Base-by-base conservation (phyloP, 257 asterid genomes). In the Solanum paucissectum region DNA sequence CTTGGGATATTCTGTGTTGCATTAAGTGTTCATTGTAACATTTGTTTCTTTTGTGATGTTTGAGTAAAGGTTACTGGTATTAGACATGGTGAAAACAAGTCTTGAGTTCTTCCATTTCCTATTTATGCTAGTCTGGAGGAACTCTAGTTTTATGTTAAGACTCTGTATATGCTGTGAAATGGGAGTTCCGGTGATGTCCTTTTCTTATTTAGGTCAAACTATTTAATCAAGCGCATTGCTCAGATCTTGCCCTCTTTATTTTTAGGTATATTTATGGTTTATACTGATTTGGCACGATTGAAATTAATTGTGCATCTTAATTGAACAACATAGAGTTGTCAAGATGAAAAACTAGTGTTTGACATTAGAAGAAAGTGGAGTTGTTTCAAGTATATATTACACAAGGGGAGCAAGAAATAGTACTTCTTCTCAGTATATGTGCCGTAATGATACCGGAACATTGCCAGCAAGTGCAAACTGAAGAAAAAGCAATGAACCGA, bases 11-110 rank as follows among this genome's bases (percentile, higher is more conserved):
- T 23, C 23, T 46, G 42, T 49, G 66, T 27, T 29, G 29, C 66
- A 25, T 42, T 2, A 25, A 42, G 38, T 42, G 85, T 81, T 44
- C 66, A 16, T 42, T 90, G 93, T 88, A 92, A 84, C 89, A 87
- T 88, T 72, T 85, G 74, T 87, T 87, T 27, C 68, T 4, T 37
- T 88, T 88, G 74, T 81, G 10, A 46, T 49, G 69, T 49, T 81
- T 52, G n/a, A 82, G 85, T 76, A 87, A 29, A 33, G 85, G 77
- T 71, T 18, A 2, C 44, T 82, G 69, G 66, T 25, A 4, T 42
- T 42, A 25, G 34, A 36, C 32, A 75, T 14, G 71, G 85, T 81
- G 84, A 89, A 37, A 84, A 38, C 83, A 81, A 79, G 58, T 58
- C 34, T 16, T 4, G 18, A 75, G 87, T 89, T 88, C 83, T 86